Evolutionary conservation across 2,329 filamentous ascomycete genomes (phyloP).

Genomic region (Knoxdaviesia capensis): DNA sequence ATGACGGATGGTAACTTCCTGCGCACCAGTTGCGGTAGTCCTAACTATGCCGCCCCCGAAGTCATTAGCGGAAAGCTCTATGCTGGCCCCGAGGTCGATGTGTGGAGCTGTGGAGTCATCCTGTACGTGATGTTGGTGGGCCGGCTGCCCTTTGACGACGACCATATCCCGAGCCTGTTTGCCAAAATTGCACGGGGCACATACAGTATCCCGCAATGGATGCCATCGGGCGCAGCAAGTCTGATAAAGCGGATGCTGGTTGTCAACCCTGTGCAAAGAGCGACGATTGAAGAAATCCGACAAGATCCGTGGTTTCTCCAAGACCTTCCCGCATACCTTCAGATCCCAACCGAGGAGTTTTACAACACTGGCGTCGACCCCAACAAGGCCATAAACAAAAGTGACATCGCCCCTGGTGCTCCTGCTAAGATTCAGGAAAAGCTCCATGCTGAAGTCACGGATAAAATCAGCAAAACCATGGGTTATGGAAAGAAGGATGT

Average conservation of each 20-base stretch:
- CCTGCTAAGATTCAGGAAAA: slow-evolving; percentile 66
- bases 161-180: slow-evolving; percentile 93
- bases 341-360: slow-evolving; percentile 78
- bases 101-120: slow-evolving; percentile 93
- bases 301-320: slow-evolving; percentile 86
- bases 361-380: slow-evolving; percentile 86
- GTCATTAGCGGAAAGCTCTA: slow-evolving; percentile 97
- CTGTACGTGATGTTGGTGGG: slow-evolving; percentile 67
- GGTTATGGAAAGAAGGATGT: slow-evolving; percentile 91
- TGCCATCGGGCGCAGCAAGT: slow-evolving; percentile 61
- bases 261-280: slow-evolving; percentile 84
- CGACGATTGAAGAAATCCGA: slow-evolving; percentile 84
- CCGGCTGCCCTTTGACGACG: slow-evolving; percentile 86
- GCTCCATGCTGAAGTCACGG: slow-evolving; percentile 78
- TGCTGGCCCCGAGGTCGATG: slow-evolving; percentile 90
- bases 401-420: slow-evolving; percentile 61
- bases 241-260: slow-evolving; percentile 88
- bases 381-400: slow-evolving; percentile 72
- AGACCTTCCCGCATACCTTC: slow-evolving; percentile 69
- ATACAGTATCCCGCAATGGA: slow-evolving; percentile 81
- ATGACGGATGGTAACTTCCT: slow-evolving; percentile 99
- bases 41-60: slow-evolving; percentile 94
- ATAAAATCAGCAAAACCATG: slow-evolving; percentile 95
- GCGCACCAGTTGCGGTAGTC: slow-evolving; percentile 94
- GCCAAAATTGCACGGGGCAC: slow-evolving; percentile 93